A percentile compares a stretch with the other conserved stretches of the same genome.
Evolutionary conservation across 2,329 filamentous ascomycete genomes (phyloP).

Genomic region (Didymella pomorum): DNA sequence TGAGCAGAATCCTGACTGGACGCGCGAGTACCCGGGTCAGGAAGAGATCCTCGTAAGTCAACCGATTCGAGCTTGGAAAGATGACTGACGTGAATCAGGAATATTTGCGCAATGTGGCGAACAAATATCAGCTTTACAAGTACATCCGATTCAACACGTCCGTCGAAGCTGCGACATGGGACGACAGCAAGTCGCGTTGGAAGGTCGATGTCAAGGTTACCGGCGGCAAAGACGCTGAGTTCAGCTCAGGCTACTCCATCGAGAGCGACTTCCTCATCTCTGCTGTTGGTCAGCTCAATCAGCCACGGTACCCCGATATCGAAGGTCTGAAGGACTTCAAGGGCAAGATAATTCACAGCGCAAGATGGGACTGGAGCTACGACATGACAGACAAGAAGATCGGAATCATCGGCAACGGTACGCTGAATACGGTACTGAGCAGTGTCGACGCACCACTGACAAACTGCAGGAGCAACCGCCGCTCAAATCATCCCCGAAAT

Average conservation of each 20-base stretch:
- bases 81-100: constrained; percentile 36
- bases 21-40: constrained; percentile 65
- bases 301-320: constrained; percentile 60
- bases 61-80: neutral
- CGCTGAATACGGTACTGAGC: neutral
- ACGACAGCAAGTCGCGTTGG: constrained; percentile 62
- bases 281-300: constrained; percentile 67
- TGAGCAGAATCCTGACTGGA: constrained; percentile 67
- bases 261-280: constrained; percentile 65
- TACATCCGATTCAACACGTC: constrained; percentile 66
- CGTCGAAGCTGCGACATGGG: constrained; percentile 63
- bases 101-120: constrained; percentile 63
- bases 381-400: constrained; percentile 63
- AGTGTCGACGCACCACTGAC: constrained; percentile 4
- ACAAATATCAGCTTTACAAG: constrained; percentile 63
- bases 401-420: constrained; percentile 67
- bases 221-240: constrained; percentile 64
- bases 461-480: constrained; percentile 59
- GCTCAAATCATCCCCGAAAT: constrained; percentile 67
- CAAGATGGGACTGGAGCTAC: constrained; percentile 68
- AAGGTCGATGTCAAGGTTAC: constrained; percentile 57
- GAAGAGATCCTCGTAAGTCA: constrained; percentile 64
- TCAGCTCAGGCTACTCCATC: constrained; percentile 60
- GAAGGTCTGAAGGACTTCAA: constrained; percentile 58
- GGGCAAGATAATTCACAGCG: constrained; percentile 65